Evolutionary conservation across 2,329 filamentous ascomycete species (phyloP), one percentile per base, ranked within the genome.

Genomic region (Lojkania enalia): DNA sequence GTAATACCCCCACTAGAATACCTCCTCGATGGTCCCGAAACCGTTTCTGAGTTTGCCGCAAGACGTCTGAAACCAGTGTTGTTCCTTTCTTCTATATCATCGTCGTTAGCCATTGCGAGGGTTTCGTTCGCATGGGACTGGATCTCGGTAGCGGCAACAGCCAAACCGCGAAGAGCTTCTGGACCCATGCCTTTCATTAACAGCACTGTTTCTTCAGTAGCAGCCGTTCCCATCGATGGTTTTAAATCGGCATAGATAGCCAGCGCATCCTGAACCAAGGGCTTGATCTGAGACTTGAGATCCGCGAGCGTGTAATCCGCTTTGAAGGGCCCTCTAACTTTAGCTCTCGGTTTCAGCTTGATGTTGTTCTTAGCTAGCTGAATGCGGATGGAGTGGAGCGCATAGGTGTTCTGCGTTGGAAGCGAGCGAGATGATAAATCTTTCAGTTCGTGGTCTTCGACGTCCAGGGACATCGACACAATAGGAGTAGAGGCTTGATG

Each of bases 291-390:
- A 15, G 42, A 19, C 12, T 53, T 20, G 13, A 35, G 18, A 9
- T 39, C 39, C 11, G 19, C 30, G 36, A 18, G 31, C 12, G 30
- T 20, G 14, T 39, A 39, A 9, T 30, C 20, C n/a, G 18, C 19
- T 16, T 29, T 27, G 25, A 27, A 7, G 25, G n/a, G n/a, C n/a
- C n/a, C n/a, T n/a, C n/a, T n/a, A n/a, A n/a, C n/a, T n/a, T n/a
- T n/a, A n/a, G n/a, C n/a, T n/a, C n/a, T 60, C 52, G 33, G 15
- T 18, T 46, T 44, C 19, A 69, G 53, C 21, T 63, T 63, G 39
- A 49, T 66, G 19, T 83, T 83, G 50, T 87, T 86, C 59, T 81
- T 85, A 20, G 83, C 87, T 53, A 86, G 86, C 61, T 88, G 86
- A n/a, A 81, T 81, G 23, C 77, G 79, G 29, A 80, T 78, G 3